Conservation (phyloP, 345 rosid species). For the Citrus sp. region DNA sequence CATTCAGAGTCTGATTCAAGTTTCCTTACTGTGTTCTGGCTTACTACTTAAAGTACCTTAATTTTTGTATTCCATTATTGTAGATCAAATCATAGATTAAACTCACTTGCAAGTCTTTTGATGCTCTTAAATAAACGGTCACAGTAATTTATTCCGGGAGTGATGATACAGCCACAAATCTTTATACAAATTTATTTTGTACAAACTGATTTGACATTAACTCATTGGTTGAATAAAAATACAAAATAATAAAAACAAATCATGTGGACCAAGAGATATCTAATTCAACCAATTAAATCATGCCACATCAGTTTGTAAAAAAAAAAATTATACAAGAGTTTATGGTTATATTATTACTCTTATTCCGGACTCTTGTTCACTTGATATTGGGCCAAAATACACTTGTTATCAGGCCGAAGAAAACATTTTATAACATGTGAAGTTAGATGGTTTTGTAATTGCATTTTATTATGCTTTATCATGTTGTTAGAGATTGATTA, state of each 20-base stretch:
- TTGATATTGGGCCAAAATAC: not conserved
- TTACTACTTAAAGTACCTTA: not conserved
- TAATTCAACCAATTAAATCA: too few species aligned
- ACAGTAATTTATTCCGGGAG: not conserved
- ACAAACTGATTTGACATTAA: too few species aligned
- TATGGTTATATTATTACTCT: too few species aligned
- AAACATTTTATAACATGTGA: not conserved
- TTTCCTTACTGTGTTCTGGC: not conserved
- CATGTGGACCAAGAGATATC: too few species aligned
- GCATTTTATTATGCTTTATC: not conserved
- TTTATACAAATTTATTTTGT: too few species aligned
- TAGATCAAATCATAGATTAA: not conserved
- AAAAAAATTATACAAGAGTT: too few species aligned
- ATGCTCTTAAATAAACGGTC: not conserved
- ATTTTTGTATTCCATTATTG: not conserved
- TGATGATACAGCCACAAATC: too few species aligned
- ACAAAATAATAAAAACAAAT: too few species aligned
- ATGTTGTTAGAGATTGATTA: not conserved
- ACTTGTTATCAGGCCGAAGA: not conserved
- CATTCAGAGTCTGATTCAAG: not conserved
- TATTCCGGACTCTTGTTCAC: not conserved
- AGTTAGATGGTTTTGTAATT: not conserved
- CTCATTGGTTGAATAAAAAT: too few species aligned
- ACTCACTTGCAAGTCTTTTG: not conserved
- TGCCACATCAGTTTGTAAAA: too few species aligned